These are phyloP conservation scores for Trametes meyenii DNA, from an alignment of 768 basidiomycete species.

Conservation along the genomic window DNA sequence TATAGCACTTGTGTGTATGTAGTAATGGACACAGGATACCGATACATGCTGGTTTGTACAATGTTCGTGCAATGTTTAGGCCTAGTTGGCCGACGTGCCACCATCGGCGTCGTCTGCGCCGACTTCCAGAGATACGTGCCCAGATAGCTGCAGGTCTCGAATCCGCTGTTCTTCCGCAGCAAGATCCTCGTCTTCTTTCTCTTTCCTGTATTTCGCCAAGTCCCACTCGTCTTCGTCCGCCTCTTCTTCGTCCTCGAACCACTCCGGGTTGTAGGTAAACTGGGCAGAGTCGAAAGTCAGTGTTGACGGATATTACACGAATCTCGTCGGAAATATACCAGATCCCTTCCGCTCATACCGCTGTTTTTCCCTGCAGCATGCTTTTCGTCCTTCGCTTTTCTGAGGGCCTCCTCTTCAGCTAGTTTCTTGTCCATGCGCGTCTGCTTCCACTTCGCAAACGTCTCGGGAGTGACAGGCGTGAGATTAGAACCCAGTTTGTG, in stretches of 20 bases:
- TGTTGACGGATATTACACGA: neutral
- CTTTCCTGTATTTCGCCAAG: conserved; percentile 55
- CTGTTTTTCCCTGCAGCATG: conserved; percentile 84
- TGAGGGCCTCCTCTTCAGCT: conserved; percentile 80
- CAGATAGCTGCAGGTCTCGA: conserved; percentile 42
- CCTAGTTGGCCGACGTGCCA: conserved; percentile 1
- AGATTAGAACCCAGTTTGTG: conserved; percentile 91
- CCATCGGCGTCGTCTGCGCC: conserved; percentile 37
- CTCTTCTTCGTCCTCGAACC: conserved; percentile 81
- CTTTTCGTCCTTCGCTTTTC: conserved; percentile 81
- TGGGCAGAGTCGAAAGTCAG: conserved; percentile 33
- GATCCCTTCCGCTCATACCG: conserved; percentile 95
- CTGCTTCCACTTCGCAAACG: conserved; percentile 94
- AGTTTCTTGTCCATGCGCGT: conserved; percentile 94
- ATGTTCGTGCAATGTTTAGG: neutral
- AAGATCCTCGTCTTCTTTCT: conserved; percentile 63
- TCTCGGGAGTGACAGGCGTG: conserved; percentile 91
- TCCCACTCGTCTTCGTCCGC: conserved; percentile 53
- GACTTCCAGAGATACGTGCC: conserved; percentile 33
- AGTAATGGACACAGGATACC: conserved; percentile 23
- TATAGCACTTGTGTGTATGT: conserved; percentile 13
- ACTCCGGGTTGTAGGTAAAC: conserved; percentile 96
- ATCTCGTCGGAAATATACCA: conserved; percentile 52
- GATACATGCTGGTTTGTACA: conserved; percentile 15
- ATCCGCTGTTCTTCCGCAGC: conserved; percentile 57